Conservation (phyloP, 2,329 filamentous ascomycete species). For the Ascochyta pisi region DNA sequence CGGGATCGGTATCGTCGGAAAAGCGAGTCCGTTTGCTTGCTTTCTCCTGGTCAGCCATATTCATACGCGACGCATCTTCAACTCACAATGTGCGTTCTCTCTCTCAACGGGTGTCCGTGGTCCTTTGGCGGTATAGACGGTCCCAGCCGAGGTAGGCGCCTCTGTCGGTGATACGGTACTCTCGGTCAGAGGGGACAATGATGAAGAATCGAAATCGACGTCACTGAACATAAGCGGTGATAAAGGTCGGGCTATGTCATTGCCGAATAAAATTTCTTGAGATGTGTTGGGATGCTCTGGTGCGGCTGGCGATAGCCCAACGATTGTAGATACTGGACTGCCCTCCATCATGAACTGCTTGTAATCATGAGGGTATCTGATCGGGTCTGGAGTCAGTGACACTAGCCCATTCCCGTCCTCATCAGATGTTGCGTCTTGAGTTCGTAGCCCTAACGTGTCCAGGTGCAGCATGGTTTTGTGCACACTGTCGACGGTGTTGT, state of each 20-base stretch:
- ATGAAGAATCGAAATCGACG: conserved; percentile 21
- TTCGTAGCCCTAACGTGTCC: neutral
- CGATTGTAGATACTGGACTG: neutral
- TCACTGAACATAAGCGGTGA: conserved; percentile 30
- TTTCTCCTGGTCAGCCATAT: conserved; percentile 3
- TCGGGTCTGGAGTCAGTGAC: neutral
- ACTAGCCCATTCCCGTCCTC: neutral
- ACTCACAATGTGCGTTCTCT: conserved; percentile 11
- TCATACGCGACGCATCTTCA: neutral
- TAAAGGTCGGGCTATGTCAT: neutral
- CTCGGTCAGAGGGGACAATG: conserved; percentile 13
- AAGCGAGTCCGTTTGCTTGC: conserved; percentile 18
- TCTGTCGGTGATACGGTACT: conserved; percentile 19
- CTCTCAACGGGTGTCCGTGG: neutral
- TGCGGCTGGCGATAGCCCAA: neutral
- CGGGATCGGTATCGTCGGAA: neutral
- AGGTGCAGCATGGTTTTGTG: neutral
- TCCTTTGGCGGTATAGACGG: conserved; percentile 5
- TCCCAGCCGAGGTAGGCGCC: conserved; percentile 25
- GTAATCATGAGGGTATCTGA: conserved; percentile 4
- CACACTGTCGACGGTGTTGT: neutral
- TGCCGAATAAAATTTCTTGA: neutral
- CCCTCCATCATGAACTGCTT: neutral
- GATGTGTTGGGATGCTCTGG: neutral
- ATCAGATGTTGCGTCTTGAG: neutral